A percentile compares a stretch with the other conserved stretches of the same genome.
phyloP scores from a whole-genome alignment of 2,329 filamentous ascomycete species.

The Trichophyton simii region DNA sequence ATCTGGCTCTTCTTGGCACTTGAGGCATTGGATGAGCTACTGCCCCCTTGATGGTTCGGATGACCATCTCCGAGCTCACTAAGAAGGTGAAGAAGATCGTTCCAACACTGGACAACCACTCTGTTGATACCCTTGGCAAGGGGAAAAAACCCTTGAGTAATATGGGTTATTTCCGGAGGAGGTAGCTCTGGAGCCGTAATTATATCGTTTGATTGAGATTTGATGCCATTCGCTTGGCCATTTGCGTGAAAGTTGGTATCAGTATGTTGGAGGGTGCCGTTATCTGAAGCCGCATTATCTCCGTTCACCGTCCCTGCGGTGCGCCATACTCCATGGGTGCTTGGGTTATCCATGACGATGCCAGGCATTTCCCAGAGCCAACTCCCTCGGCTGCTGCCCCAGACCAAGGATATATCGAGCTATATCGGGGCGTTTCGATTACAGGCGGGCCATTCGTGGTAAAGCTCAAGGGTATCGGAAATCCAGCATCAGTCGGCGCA shows the following conservation, averaged over 20 bases:
- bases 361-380: conserved; percentile 23
- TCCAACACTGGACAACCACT: conserved; percentile 71
- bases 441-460: not conserved
- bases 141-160: conserved; percentile 63
- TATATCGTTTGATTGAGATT: not conserved
- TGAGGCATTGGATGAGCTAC: conserved; percentile 43
- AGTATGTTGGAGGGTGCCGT: conserved; percentile 19
- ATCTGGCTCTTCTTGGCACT: conserved; percentile 60
- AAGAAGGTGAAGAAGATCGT: conserved; percentile 59
- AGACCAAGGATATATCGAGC: not conserved
- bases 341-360: conserved; percentile 28
- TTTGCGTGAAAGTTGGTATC: conserved; percentile 15
- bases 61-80: conserved; percentile 57
- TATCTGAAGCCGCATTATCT: conserved; percentile 14
- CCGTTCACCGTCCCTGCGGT: not conserved
- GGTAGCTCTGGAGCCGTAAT: conserved; percentile 16
- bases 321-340: not conserved
- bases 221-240: not conserved
- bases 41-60: conserved; percentile 36
- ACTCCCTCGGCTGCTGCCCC: not conserved
- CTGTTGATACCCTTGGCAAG: conserved; percentile 63
- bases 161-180: conserved; percentile 50
- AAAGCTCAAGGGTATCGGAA: not conserved
- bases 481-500: not conserved
- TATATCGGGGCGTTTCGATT: not conserved